phyloP scores from a whole-genome alignment of 192 early-diverging fungal species.

The Coemansia sp. region DNA sequence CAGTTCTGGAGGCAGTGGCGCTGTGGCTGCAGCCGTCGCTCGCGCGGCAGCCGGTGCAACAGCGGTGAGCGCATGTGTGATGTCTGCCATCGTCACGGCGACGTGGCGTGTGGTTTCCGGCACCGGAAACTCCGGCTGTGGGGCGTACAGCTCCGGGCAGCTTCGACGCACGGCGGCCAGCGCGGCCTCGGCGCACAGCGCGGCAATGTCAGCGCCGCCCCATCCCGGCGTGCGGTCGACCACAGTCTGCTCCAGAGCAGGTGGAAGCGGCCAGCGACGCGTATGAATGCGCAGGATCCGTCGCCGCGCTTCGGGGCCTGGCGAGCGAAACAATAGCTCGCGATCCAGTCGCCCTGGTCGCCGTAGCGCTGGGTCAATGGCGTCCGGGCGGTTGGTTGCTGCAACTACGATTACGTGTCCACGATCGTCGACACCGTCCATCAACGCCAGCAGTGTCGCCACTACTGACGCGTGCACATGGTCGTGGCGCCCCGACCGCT shows the following conservation, averaged over 20 bases:
- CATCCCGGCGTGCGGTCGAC: conserved; percentile 84
- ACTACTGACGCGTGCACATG: conserved; percentile 91
- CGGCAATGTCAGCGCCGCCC: conserved; percentile 94
- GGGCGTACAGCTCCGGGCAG: conserved; percentile 68
- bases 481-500: conserved; percentile 62
- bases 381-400: conserved; percentile 96
- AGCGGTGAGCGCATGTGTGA: conserved; percentile 42
- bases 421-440: conserved; percentile 93
- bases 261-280: conserved; percentile 58
- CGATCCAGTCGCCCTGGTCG: conserved; percentile 93
- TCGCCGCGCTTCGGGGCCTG: conserved; percentile 63
- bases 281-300: conserved; percentile 80
- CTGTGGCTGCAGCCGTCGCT: neutral
- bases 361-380: conserved; percentile 87
- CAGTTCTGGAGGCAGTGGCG: conserved; percentile 7
- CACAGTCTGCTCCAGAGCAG: conserved; percentile 43
- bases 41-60: conserved; percentile 17
- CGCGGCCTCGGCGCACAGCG: conserved; percentile 80
- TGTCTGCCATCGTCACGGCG: conserved; percentile 58
- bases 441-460: conserved; percentile 85
- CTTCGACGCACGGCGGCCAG: conserved; percentile 46
- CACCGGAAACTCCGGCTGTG: conserved; percentile 30
- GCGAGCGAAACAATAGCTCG: conserved; percentile 88
- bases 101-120: conserved; percentile 51
- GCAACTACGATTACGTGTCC: conserved; percentile 95